These are phyloP conservation scores for Stromatinia cepivora DNA, from an alignment of 2,329 filamentous ascomycete genomes.

Conservation along the genomic window DNA sequence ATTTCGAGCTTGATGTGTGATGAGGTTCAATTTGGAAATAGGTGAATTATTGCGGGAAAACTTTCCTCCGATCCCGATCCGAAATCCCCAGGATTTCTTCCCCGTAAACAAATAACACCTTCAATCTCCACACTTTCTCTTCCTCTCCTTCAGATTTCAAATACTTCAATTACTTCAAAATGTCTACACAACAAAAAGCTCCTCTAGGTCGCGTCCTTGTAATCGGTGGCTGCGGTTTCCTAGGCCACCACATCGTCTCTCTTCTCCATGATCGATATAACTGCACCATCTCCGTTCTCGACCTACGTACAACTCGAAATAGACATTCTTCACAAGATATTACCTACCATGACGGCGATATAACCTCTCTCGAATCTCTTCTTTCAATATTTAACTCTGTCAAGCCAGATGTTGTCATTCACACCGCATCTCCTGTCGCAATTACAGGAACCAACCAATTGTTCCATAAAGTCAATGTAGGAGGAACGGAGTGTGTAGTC, in stretches of 20 bases:
- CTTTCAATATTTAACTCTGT: conserved; percentile 62
- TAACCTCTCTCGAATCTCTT: conserved; percentile 65
- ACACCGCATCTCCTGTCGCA: conserved; percentile 75
- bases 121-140: background rate
- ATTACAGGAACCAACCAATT: conserved; percentile 57
- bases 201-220: conserved; percentile 70
- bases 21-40: background rate
- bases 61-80: conserved; percentile 4
- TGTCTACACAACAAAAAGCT: conserved; percentile 27
- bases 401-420: conserved; percentile 81
- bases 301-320: conserved; percentile 71
- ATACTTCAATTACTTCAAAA: conserved; percentile 2
- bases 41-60: background rate
- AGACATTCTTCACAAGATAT: conserved; percentile 52
- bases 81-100: conserved; percentile 8
- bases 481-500: conserved; percentile 78
- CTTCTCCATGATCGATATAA: conserved; percentile 58
- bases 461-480: conserved; percentile 82
- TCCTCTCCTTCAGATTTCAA: background rate
- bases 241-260: conserved; percentile 81
- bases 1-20: background rate
- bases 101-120: background rate
- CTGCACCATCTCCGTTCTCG: conserved; percentile 66
- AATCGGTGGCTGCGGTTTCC: conserved; percentile 81
- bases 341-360: conserved; percentile 74